Conservation (phyloP, 2,329 filamentous ascomycete genomes). For the Bipolaris victoriae region DNA sequence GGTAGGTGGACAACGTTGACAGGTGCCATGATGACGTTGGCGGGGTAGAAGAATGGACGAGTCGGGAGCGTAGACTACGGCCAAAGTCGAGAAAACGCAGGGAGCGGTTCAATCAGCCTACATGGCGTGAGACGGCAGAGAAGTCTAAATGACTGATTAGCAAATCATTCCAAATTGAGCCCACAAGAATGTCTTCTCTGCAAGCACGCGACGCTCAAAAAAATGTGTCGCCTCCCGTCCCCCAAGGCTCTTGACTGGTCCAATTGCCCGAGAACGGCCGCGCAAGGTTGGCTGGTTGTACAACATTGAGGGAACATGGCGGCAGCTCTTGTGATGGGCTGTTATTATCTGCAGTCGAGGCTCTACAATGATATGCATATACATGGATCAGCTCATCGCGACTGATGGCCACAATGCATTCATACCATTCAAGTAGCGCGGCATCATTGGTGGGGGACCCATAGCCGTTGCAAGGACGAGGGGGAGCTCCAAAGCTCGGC, state of each 20-base stretch:
- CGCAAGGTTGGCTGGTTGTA: conserved; percentile 20
- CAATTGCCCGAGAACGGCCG: conserved; percentile 19
- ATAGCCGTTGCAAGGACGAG: conserved; percentile 10
- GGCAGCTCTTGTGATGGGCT: not conserved
- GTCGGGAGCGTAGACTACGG: conserved; percentile 6
- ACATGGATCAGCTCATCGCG: not conserved
- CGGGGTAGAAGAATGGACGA: conserved; percentile 28
- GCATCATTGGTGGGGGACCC: conserved; percentile 21
- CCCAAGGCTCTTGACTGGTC: conserved; percentile 13
- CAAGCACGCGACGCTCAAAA: conserved; percentile 27
- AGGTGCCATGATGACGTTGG: conserved; percentile 49
- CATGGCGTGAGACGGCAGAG: conserved; percentile 26
- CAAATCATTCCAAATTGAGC: not conserved
- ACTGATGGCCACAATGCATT: not conserved
- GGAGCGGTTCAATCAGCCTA: conserved; percentile 20
- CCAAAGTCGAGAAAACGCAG: conserved; percentile 3
- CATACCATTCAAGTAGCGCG: not conserved
- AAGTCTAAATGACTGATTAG: no score
- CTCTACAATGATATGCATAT: not conserved
- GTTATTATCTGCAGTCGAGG: not conserved
- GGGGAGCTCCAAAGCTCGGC: conserved; percentile 27
- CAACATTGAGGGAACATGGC: conserved; percentile 1
- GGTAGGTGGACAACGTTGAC: conserved; percentile 70
- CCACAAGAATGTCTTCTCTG: not conserved
- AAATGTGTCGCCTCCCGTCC: conserved; percentile 18